phyloP scores from a whole-genome alignment of 352 stramenopile genomes.

The Aphanomyces astaci region DNA sequence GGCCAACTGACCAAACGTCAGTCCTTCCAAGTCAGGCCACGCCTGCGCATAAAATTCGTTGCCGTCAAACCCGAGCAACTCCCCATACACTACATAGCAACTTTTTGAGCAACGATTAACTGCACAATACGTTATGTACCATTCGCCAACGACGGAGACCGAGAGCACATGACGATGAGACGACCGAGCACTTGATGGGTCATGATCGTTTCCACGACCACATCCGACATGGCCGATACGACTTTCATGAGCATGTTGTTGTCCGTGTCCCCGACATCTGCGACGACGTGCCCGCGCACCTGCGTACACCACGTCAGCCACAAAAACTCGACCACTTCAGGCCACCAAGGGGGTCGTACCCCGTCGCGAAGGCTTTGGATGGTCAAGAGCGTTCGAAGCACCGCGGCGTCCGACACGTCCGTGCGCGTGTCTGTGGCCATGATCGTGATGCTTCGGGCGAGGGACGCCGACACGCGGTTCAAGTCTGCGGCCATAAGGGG shows the following conservation, averaged over 20 bases:
- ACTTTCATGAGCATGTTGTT: slow-evolving; percentile 6
- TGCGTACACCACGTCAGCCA: too few species aligned
- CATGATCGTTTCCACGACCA: not conserved
- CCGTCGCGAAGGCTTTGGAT: not conserved
- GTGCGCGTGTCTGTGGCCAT: not conserved
- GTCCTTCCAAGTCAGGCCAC: not conserved
- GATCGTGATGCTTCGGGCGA: not conserved
- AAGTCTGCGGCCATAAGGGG: slow-evolving; percentile 2
- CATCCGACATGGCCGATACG: not conserved
- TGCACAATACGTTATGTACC: not conserved
- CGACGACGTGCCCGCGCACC: not conserved
- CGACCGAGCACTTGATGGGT: slow-evolving; percentile 1
- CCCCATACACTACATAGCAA: slow-evolving; percentile 5
- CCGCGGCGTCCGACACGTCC: slow-evolving; percentile 1
- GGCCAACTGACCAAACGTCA: not conserved
- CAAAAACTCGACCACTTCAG: too few species aligned
- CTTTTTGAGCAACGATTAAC: not conserved
- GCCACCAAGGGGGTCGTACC: not conserved
- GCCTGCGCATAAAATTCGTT: not conserved
- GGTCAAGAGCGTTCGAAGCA: not conserved
- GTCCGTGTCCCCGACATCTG: slow-evolving; percentile 7
- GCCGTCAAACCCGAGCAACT: not conserved
- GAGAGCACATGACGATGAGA: slow-evolving; percentile 2
- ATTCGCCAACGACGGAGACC: not conserved
- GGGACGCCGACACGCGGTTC: not conserved